These are phyloP conservation scores for Talaromyces sp. DNA, from an alignment of 2,329 filamentous ascomycete species.

Conservation along the genomic window DNA sequence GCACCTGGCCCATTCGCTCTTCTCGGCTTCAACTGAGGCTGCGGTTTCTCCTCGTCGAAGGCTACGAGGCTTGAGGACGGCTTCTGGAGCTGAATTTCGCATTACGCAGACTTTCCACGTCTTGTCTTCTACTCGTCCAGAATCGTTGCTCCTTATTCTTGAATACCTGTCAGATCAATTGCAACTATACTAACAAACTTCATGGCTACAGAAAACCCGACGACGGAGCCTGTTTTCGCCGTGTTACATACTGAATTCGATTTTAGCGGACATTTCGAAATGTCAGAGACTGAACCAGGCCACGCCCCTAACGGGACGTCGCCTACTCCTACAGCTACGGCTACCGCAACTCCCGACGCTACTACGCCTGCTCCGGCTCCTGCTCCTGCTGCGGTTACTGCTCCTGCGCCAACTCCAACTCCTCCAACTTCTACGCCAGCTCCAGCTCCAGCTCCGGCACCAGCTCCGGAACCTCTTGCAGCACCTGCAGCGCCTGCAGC, in stretches of 20 bases:
- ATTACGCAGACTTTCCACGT: neutral
- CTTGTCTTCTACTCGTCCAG: neutral
- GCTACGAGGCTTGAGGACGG: neutral
- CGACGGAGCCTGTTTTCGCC: neutral
- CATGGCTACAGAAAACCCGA: slow-evolving; percentile 1
- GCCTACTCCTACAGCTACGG: neutral
- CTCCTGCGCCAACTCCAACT: slow-evolving; percentile 12
- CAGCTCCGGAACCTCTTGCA: slow-evolving; percentile 19
- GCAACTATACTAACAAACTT: neutral
- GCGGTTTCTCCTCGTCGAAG: neutral
- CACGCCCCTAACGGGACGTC: neutral
- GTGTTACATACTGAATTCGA: neutral
- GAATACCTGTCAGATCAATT: neutral
- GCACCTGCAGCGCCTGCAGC: neutral
- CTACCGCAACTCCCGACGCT: neutral
- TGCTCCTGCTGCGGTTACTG: slow-evolving; percentile 11
- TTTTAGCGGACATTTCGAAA: slow-evolving; percentile 5
- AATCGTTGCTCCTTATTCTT: neutral
- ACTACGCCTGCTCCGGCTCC: neutral
- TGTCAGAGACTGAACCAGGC: slow-evolving; percentile 16
- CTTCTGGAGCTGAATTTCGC: slow-evolving; percentile 1
- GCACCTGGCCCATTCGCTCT: neutral
- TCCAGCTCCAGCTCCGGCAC: neutral
- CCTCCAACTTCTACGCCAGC: neutral
- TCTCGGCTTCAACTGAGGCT: neutral